Base-by-base conservation (phyloP, 306 rosid genomes). In the Arachis hypogaea region DNA sequence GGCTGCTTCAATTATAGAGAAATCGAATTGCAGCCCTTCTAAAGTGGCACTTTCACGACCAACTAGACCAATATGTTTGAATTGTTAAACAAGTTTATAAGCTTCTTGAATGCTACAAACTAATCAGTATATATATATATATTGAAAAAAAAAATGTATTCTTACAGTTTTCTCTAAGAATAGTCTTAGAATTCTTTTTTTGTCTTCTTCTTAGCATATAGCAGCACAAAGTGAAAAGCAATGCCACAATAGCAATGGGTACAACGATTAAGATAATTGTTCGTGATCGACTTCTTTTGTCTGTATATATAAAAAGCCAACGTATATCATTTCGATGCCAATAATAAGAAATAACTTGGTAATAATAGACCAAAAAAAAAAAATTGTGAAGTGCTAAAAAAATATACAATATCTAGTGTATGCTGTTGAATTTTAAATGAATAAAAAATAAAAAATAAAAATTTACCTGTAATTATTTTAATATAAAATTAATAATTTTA, bases 1-100 rank as follows among this genome's bases (percentile, higher is more conserved):
- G 4, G 85, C 86, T 36, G 63, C 56, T 66, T 82, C 67, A 59
- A 82, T 80, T 42, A 16, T 71, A 6, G 66, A 30, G 8, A 71
- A 28, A 43, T 71, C 42, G 8, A 71, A 71, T 58, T 71, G 75
- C 57, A 71, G 1, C 3, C 45, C 9, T n/a, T 71, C 75, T 7
- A 71, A 29, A 28, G 57, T 29, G 5, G 29, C 2, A 44, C 75
- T 44, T 43, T 71, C 66, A 11, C 2, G 7, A 22, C 75, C 75
- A 71, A 71, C 75, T 71, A 29, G 45, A 44, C 1, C 66, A 57
- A 8, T 3, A 56, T 9, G 2, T 11, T 52, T 36, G 11, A 47
- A 46, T 43, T 12, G 8, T 58, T 22, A 6, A 18, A 55, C 7
- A 40, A 22, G 16, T 56, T 38, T 9, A 4, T 14, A 12, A 38